Percentiles rank a stretch among this genome's conserved stretches.
These are phyloP conservation scores for Trichoderma endophyticum DNA, from an alignment of 2,329 filamentous ascomycete genomes.

Conservation along the genomic window DNA sequence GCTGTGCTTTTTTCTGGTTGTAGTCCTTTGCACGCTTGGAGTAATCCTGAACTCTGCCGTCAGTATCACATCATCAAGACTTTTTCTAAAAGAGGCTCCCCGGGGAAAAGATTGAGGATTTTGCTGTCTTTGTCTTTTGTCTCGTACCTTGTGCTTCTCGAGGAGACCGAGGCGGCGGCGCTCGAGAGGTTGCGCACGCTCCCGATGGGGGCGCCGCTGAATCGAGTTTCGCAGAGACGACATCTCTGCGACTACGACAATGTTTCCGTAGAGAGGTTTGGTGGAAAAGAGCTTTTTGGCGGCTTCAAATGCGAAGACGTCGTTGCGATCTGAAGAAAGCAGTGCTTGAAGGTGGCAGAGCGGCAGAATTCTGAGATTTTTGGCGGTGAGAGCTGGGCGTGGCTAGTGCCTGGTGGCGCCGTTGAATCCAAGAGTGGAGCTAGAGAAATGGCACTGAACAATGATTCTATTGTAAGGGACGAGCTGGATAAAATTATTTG, in stretches of 20 bases:
- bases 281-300: neutral
- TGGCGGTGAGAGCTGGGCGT: slow-evolving; percentile 33
- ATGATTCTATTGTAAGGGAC: neutral
- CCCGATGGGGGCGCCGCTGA: slow-evolving; percentile 79
- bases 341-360: slow-evolving; percentile 7
- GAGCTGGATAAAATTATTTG: neutral
- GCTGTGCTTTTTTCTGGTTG: slow-evolving; percentile 61
- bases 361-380: slow-evolving; percentile 39
- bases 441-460: neutral
- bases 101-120: neutral
- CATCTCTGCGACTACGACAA: slow-evolving; percentile 35
- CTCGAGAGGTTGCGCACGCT: slow-evolving; percentile 82
- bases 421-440: neutral
- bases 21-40: slow-evolving; percentile 62
- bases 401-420: neutral
- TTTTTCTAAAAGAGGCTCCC: neutral
- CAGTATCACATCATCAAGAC: neutral
- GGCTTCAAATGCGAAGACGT: neutral
- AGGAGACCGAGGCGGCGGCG: slow-evolving; percentile 85
- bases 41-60: slow-evolving; percentile 50
- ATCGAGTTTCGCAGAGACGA: slow-evolving; percentile 63
- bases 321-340: neutral
- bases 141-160: slow-evolving; percentile 82
- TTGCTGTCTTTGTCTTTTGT: neutral
- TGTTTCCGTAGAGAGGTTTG: neutral